Base-by-base conservation (phyloP, 225 moss, liverwort and hornwort genomes). In the Pleurozium schreberi region DNA sequence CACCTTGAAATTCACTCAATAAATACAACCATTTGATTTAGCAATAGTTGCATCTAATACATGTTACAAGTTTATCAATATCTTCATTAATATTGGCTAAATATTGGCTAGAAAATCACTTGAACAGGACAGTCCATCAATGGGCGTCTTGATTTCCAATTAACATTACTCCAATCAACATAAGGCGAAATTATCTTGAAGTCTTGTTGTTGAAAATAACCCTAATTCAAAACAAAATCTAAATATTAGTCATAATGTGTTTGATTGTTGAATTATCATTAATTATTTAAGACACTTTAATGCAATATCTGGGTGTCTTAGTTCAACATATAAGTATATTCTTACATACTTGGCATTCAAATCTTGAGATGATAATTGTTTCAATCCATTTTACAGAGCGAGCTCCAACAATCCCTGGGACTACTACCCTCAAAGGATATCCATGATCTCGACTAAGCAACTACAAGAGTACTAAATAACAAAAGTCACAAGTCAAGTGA, bases 51-150 rank as follows among this genome's bases (percentile, higher is more conserved):
- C 55, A 23, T 66, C 12, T 21, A 78, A 17, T 14, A 40, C 17
- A 64, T 70, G 10, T 67, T 31, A 49, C 10, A 15, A 18, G 10
- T 11, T 69, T 23, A 3, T 21, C 13, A 16, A 6, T 7, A 6
- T 11, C 64, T 84, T 1, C 7, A 19, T 42, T 55, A 45, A 11
- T 34, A 36, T 40, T 75, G 5, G 2, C 12, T 19, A 28, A 61
- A 0, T 21, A 19, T 2, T 18, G 1, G 36, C 3, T 20, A 55
- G 68, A 58, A 73, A 36, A 52, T 40, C 33, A 96, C 97, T 89
- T 95, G 94, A 25, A 96, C 89, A 79, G 96, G 96, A 64, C 93
- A 98, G 76, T 98, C 96, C 96, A 96, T 96, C 49, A 95, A 75
- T 33, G 95, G 91, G 20, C 59, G 85, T 49, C 90, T 92, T 63